Evolutionary conservation across 2,329 filamentous ascomycete genomes (phyloP).

Genomic region (Epicoccum sorghinum): DNA sequence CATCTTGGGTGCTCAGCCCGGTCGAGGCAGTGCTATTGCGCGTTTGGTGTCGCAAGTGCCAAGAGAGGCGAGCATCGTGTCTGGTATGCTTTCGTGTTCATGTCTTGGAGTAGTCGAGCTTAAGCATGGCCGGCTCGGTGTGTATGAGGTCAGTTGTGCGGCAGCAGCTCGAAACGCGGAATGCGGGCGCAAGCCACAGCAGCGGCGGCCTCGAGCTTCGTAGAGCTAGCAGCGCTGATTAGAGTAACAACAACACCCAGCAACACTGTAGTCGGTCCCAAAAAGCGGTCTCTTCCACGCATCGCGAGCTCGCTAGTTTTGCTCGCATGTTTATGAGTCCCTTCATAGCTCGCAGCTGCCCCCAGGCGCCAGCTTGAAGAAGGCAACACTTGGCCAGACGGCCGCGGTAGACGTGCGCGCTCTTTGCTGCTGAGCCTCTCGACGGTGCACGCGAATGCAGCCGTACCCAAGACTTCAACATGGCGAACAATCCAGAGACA

Average conservation of each 20-base stretch:
- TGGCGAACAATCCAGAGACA: constrained; percentile 47
- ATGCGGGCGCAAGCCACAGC: constrained; percentile 18
- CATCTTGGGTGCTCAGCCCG: constrained; percentile 39
- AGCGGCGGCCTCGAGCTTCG: constrained; percentile 13
- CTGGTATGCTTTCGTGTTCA: constrained; percentile 1
- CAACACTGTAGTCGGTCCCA: neutral
- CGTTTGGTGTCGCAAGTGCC: constrained; percentile 32
- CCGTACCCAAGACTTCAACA: constrained; percentile 16
- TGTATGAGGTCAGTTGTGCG: constrained; percentile 16
- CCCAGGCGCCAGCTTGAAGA: constrained; percentile 21
- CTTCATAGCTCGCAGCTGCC: constrained; percentile 20
- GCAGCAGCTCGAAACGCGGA: constrained; percentile 11
- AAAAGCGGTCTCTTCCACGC: neutral
- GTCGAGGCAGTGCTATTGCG: constrained; percentile 39
- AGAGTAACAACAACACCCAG: constrained; percentile 2
- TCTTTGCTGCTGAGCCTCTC: constrained; percentile 3
- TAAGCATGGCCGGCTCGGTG: constrained; percentile 2
- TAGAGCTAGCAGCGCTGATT: constrained; percentile 5
- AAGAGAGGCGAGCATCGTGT: constrained; percentile 12
- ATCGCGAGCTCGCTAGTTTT: neutral
- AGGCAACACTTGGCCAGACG: constrained; percentile 21
- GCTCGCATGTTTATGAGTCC: neutral
- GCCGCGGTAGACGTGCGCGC: constrained; percentile 17
- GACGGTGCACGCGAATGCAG: neutral
- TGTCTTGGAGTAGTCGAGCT: constrained; percentile 5